These are phyloP conservation scores for Cladophialophora yegresii DNA, from an alignment of 2,329 filamentous ascomycete genomes.

Conservation along the genomic window DNA sequence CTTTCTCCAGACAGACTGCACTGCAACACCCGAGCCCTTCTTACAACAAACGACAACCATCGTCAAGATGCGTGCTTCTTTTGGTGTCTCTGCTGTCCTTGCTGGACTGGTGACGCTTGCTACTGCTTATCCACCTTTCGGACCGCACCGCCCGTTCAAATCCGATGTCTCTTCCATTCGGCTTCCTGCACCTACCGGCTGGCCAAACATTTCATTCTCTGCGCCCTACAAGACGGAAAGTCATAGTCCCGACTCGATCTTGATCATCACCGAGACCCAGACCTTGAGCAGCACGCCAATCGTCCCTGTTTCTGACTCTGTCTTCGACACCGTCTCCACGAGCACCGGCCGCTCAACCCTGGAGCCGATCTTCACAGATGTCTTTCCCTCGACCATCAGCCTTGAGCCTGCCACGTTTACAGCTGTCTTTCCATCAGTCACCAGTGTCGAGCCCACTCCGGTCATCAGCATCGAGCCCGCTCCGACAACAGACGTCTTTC, in stretches of 20 bases:
- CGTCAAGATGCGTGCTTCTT: neutral
- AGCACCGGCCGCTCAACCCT: neutral
- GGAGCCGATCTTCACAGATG: neutral
- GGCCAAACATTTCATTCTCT: neutral
- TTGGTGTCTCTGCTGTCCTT: neutral
- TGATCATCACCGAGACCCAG: neutral
- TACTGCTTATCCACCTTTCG: slow-evolving; percentile 1
- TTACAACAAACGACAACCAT: neutral
- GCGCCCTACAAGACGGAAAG: neutral
- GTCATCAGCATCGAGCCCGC: neutral
- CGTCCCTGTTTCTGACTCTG: neutral
- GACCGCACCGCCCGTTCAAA: neutral
- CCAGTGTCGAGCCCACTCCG: neutral
- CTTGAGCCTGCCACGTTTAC: too few relatives aligned
- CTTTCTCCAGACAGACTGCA: neutral
- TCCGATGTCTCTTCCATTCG: neutral
- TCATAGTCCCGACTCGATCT: neutral
- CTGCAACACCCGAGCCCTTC: too few relatives aligned
- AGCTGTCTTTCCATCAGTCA: neutral
- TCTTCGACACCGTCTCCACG: neutral
- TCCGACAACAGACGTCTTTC: neutral
- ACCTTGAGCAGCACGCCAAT: neutral
- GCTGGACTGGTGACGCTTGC: neutral
- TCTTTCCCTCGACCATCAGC: too few relatives aligned
- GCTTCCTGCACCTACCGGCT: neutral